Conservation (phyloP, 257 asterid species). For the Fraxinus cuspidata region DNA sequence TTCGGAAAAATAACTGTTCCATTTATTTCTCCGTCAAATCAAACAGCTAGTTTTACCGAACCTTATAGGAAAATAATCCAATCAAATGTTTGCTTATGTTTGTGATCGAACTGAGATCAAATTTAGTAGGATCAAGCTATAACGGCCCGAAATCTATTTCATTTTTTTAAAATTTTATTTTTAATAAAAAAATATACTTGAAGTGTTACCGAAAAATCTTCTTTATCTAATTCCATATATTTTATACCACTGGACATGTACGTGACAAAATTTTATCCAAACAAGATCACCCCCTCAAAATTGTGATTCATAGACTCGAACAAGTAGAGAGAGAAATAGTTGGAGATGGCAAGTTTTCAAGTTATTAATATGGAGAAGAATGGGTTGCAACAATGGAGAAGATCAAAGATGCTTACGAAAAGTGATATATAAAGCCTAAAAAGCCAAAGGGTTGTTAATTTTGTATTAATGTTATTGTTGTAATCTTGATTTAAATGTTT, state of each 20-base stretch:
- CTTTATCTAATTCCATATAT: too few relatives aligned
- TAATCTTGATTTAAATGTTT: background rate
- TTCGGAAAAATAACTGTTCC: slow-evolving; percentile 21
- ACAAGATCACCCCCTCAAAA: background rate
- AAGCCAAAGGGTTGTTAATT: background rate
- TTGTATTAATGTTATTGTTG: background rate
- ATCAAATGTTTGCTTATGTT: slow-evolving; percentile 8
- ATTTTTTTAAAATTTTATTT: too few relatives aligned
- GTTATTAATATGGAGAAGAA: slow-evolving; percentile 53
- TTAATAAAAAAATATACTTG: too few relatives aligned
- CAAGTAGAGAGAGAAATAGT: background rate
- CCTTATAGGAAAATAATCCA: background rate
- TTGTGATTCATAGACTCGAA: slow-evolving; percentile 9
- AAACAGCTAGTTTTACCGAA: background rate
- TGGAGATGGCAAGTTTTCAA: slow-evolving; percentile 53
- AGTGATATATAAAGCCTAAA: slow-evolving; percentile 23
- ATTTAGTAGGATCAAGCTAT: too few relatives aligned
- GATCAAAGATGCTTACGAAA: slow-evolving; percentile 68
- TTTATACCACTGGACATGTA: too few relatives aligned
- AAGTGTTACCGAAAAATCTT: too few relatives aligned
- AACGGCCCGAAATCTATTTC: too few relatives aligned
- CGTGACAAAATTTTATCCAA: too few relatives aligned
- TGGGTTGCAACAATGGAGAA: slow-evolving; percentile 55
- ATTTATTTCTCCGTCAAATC: background rate
- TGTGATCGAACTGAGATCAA: too few relatives aligned